Conservation (phyloP, 257 asterid genomes). For the Echites panduratus region DNA sequence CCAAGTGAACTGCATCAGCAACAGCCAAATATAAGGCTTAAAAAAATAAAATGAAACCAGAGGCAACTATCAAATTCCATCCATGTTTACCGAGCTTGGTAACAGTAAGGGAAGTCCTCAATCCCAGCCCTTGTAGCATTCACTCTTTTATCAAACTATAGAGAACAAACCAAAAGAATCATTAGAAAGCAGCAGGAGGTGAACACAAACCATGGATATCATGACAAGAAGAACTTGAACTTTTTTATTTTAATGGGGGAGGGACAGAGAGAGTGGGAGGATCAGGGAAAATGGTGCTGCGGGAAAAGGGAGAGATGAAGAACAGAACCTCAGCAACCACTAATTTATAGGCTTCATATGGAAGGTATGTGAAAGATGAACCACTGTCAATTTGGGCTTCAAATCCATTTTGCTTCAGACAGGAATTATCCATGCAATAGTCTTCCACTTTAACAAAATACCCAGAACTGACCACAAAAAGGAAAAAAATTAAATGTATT, state of each 20-base stretch:
- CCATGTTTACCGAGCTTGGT: constrained; percentile 48
- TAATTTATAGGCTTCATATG: constrained; percentile 36
- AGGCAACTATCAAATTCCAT: constrained; percentile 9
- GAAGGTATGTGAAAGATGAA: constrained; percentile 72
- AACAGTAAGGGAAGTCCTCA: constrained; percentile 55
- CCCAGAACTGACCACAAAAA: constrained; percentile 13
- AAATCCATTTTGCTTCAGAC: constrained; percentile 50
- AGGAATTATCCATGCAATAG: constrained; percentile 50
- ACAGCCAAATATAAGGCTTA: constrained; percentile 17
- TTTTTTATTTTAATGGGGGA: not conserved
- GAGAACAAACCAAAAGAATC: constrained; percentile 8
- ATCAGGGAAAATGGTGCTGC: constrained; percentile 3
- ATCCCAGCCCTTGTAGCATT: constrained; percentile 35
- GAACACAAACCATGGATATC: not conserved
- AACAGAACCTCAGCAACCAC: constrained; percentile 52
- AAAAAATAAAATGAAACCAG: constrained; percentile 11
- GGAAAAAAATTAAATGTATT: not conserved
- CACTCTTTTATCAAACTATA: constrained; percentile 52
- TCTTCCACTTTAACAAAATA: constrained; percentile 55
- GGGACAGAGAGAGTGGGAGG: not conserved
- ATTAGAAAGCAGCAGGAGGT: constrained; percentile 8
- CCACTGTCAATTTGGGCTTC: constrained; percentile 69
- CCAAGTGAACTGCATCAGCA: constrained; percentile 46
- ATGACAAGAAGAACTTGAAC: not conserved
- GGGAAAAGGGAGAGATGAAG: constrained; percentile 9